These are phyloP conservation scores for Podaxis mareebaensis DNA, from an alignment of 768 basidiomycete species.

Conservation along the genomic window DNA sequence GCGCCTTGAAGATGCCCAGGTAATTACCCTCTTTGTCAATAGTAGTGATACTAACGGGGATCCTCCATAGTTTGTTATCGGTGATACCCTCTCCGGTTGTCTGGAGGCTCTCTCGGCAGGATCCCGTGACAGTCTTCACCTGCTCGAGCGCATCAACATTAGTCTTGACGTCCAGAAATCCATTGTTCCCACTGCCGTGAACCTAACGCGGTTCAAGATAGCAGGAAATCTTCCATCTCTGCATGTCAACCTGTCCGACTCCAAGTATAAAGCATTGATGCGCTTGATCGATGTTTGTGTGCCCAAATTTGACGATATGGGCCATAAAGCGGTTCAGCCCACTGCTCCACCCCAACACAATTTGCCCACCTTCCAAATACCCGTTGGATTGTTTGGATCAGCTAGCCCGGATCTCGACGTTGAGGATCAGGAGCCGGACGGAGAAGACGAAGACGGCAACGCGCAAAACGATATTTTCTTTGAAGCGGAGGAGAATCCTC, in stretches of 20 bases:
- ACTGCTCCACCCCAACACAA: slow-evolving; percentile 23
- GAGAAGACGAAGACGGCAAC: slow-evolving; percentile 37
- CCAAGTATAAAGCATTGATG: slow-evolving; percentile 91
- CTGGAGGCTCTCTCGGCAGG: slow-evolving; percentile 71
- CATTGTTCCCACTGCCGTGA: slow-evolving; percentile 82
- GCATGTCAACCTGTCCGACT: slow-evolving; percentile 87
- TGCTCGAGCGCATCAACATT: slow-evolving; percentile 91
- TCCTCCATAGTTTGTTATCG: slow-evolving; percentile 76
- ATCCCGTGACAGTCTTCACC: slow-evolving; percentile 65
- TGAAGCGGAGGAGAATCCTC: slow-evolving; percentile 65
- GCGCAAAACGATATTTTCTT: slow-evolving; percentile 56
- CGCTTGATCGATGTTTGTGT: slow-evolving; percentile 88
- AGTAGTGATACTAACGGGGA: background rate
- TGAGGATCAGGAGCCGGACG: slow-evolving; percentile 44
- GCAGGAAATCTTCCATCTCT: slow-evolving; percentile 86
- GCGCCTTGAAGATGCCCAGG: slow-evolving; percentile 87
- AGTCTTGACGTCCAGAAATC: slow-evolving; percentile 89
- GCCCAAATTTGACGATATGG: slow-evolving; percentile 72
- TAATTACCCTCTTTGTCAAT: slow-evolving; percentile 44
- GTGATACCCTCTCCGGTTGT: slow-evolving; percentile 79
- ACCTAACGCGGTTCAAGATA: slow-evolving; percentile 85
- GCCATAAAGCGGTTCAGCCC: slow-evolving; percentile 23
- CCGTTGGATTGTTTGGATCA: slow-evolving; percentile 55
- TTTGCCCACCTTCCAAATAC: slow-evolving; percentile 47
- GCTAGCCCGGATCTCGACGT: slow-evolving; percentile 62